A percentile compares a stretch with the other conserved stretches of the same genome.
Conservation (phyloP, 352 stramenopile genomes). For the Pythium monospermum region DNA sequence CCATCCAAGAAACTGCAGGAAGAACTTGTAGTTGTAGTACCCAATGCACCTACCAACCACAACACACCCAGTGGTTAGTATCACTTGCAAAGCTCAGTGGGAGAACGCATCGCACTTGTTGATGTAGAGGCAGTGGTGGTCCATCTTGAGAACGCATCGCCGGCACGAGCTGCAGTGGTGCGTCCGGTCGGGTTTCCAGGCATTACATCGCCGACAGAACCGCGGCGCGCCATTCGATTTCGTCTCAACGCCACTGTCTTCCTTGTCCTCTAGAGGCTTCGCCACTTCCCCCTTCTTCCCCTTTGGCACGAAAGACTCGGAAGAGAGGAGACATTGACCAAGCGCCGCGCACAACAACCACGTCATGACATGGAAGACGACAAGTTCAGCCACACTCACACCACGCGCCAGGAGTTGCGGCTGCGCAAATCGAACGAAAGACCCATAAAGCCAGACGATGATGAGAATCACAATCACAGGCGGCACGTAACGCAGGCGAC, state of each 20-base stretch:
- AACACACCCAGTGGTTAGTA: slow-evolving; percentile 2
- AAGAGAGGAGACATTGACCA: slow-evolving; percentile 44
- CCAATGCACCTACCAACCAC: slow-evolving; percentile 61
- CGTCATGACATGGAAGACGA: slow-evolving; percentile 51
- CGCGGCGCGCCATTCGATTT: slow-evolving; percentile 69
- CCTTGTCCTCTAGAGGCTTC: neutral
- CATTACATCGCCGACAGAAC: slow-evolving; percentile 72
- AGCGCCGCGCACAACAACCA: slow-evolving; percentile 56
- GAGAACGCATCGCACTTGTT: slow-evolving; percentile 90
- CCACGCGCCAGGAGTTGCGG: slow-evolving; percentile 28
- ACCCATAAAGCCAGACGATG: slow-evolving; percentile 61
- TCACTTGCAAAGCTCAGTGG: neutral
- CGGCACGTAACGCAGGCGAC: slow-evolving; percentile 49
- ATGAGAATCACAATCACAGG: slow-evolving; percentile 40
- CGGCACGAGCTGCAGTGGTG: slow-evolving; percentile 80
- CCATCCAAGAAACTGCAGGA: slow-evolving; percentile 81
- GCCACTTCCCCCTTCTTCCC: slow-evolving; percentile 21
- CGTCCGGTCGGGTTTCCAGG: slow-evolving; percentile 69
- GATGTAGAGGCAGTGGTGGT: slow-evolving; percentile 87
- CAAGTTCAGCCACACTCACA: slow-evolving; percentile 31
- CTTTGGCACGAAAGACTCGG: slow-evolving; percentile 47
- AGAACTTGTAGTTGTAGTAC: slow-evolving; percentile 90
- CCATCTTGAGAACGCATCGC: slow-evolving; percentile 84
- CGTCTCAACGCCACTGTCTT: slow-evolving; percentile 32
- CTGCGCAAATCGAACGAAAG: slow-evolving; percentile 55